These are phyloP conservation scores for Ogataea trehalophila DNA, from an alignment of 805 yeast genomes.

Conservation along the genomic window DNA sequence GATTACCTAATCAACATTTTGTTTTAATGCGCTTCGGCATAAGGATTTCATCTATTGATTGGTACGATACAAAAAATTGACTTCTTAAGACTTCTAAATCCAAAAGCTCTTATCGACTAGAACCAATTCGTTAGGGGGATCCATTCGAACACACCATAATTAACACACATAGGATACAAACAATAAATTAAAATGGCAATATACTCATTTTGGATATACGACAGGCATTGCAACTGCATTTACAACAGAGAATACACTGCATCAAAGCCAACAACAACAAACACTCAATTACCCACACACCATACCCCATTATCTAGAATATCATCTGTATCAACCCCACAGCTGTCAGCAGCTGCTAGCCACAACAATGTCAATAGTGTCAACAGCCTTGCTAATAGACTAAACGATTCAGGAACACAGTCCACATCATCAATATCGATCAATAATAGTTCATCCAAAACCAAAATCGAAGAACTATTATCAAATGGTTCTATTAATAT, in stretches of 20 bases:
- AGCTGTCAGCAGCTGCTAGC: neutral
- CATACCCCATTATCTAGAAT: too few relatives aligned
- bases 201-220: slow-evolving; percentile 85
- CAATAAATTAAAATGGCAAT: slow-evolving; percentile 45
- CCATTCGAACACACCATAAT: neutral
- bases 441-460: slow-evolving; percentile 1
- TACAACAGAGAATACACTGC: slow-evolving; percentile 65
- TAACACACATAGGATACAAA: too few relatives aligned
- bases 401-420: neutral
- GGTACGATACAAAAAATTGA: too few relatives aligned
- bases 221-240: slow-evolving; percentile 87
- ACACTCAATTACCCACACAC: neutral
- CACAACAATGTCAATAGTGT: neutral
- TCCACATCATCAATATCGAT: neutral
- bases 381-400: neutral
- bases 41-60: too few relatives aligned
- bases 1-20: too few relatives aligned
- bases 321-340: neutral
- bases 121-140: too few relatives aligned
- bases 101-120: too few relatives aligned
- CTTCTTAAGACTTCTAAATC: too few relatives aligned
- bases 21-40: too few relatives aligned
- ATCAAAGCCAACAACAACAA: neutral
- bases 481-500: slow-evolving; percentile 40
- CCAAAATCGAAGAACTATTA: slow-evolving; percentile 9